Base-by-base conservation (phyloP, 2,329 filamentous ascomycete genomes). In the Aspergillus calidoustus region DNA sequence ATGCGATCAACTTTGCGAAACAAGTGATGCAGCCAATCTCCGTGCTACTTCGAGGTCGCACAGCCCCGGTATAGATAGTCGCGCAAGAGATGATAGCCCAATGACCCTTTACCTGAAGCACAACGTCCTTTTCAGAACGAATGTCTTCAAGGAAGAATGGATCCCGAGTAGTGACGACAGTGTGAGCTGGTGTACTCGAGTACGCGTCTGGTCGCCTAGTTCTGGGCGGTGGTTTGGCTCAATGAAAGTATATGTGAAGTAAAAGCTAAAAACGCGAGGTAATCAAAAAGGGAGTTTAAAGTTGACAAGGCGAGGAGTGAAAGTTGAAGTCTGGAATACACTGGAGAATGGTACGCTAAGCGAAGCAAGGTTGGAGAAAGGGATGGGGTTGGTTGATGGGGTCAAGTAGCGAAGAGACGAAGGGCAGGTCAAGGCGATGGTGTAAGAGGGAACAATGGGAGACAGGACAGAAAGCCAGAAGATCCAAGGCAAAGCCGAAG, bases 21-120 rank as follows among this genome's bases (percentile, higher is more conserved):
- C 69, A 61, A 15, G 69, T 71, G 72, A 74, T 74, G 71, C 69
- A 75, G 71, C 69, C 62, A 54, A 59, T 56, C 47, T 57, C 52
- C 54, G 67, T 69, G 62, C 62, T 38, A 69, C 68, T 56, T 54
- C 19, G 41, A 59, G 44, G 63, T 68, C 62, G 62, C 62, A 68
- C 65, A 65, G 61, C 56, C 58, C 61, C 61, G 63, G 60, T 65
- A 52, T 57, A 49, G 52, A 59, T 57, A 48, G 54, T 66, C 43
- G 64, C 63, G 64, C 59, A 62, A 60, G 1, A 48, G 44, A 44
- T 23, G 58, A 50, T 49, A 46, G 51, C 48, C 62, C 55, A 64
- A 62, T 60, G 54, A 57, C 55, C 50, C 60, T 59, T 30, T 53
- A 28, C 11, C 41, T 34, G 43, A 56, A 57, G 57, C 60, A 57